Base-by-base conservation (phyloP, 129 eudicot species). In the Flaveria ramosissima region DNA sequence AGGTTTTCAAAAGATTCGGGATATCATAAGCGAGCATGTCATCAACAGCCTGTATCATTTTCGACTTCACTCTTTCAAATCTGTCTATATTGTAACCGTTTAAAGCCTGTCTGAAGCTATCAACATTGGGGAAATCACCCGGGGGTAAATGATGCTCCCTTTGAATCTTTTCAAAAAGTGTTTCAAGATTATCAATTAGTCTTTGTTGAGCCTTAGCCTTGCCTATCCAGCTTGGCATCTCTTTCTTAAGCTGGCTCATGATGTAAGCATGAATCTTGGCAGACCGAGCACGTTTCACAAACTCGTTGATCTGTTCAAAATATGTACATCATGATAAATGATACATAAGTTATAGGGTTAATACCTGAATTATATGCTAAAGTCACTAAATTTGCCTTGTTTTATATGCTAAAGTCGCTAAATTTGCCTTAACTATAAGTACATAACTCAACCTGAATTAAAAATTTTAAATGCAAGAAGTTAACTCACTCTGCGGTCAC, bases 201-300 rank as follows among this genome's bases (percentile, higher is more conserved):
- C 82, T 89, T 70, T 94, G 96, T 23, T 94, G 98, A 20, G 98
- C 68, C 77, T 91, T 94, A 30, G 92, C 84, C 83, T 91, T 94
- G 75, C 97, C 98, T 59, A 91, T 94, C 93, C 92, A 84, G 78
- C 92, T 84, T 48, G 98, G 98, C 98, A 94, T 94, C 87, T 91
- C 98, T 72, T 84, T 94, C 85, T 80, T 94, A 30, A 91, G 88
- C 74, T 91, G 98, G 78, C 92, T 88, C 72, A 91, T 89, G 56
- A 94, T 94, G 83, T 89, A 89, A 30, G 98, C 91, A 74, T 94
- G 98, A 55, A 94, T 94, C 86, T 94, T 94, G 67, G 96, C 99
- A 72, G 99, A 92, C 80, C 97, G 83, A 42, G 99, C 99, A 46
- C 99, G 96, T 77, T 94, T 91, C 74, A 94, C 98, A 87, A 94